phyloP scores from a whole-genome alignment of 2,329 filamentous ascomycete species.

The Huntiella savannae region DNA sequence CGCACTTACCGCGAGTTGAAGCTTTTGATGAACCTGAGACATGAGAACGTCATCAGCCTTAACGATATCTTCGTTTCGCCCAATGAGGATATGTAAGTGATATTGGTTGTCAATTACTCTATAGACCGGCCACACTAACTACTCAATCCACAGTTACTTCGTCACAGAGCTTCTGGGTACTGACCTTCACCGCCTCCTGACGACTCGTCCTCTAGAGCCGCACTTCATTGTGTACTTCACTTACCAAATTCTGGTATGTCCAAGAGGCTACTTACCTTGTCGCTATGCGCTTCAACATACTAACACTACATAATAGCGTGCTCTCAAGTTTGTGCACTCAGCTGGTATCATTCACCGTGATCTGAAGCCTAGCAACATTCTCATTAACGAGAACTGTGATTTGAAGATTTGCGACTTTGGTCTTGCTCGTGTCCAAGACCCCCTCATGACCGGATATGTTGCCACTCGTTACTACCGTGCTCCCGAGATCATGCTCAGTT shows the following conservation, averaged over 20 bases:
- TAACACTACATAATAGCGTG: constrained; percentile 41
- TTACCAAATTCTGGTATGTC: constrained; percentile 85
- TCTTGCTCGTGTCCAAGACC: constrained; percentile 90
- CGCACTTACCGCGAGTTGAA: constrained; percentile 95
- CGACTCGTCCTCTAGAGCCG: constrained; percentile 89
- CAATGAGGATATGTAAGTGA: constrained; percentile 79
- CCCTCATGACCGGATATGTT: constrained; percentile 98
- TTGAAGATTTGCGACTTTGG: constrained; percentile 99
- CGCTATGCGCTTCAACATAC: not conserved
- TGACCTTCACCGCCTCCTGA: constrained; percentile 86
- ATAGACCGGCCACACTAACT: not conserved
- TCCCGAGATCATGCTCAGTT: constrained; percentile 98
- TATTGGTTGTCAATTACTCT: not conserved
- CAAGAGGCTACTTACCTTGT: not conserved
- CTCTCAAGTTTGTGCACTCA: constrained; percentile 96
- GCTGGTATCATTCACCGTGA: constrained; percentile 95
- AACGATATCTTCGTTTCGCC: constrained; percentile 99
- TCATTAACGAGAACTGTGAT: constrained; percentile 99
- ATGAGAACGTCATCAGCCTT: constrained; percentile 97
- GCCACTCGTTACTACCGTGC: constrained; percentile 97
- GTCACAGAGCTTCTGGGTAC: constrained; percentile 95
- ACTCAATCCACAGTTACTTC: constrained; percentile 51
- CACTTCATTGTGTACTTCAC: constrained; percentile 99
- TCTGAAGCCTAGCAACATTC: constrained; percentile 94
- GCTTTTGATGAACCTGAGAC: constrained; percentile 84